Conservation (phyloP, 2,329 filamentous ascomycete genomes). For the Beauveria sp. region DNA sequence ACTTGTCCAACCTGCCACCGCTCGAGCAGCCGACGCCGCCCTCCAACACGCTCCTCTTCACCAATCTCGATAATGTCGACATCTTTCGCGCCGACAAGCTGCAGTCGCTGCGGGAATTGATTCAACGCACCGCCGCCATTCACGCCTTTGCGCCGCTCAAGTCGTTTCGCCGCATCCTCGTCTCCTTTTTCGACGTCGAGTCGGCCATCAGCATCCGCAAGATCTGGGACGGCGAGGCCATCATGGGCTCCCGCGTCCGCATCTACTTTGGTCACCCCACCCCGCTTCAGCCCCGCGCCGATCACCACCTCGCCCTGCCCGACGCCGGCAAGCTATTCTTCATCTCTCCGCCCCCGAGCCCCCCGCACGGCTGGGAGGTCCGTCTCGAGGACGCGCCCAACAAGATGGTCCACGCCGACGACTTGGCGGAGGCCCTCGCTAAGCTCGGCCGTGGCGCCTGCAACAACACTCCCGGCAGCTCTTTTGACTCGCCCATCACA, state of each 20-base stretch:
- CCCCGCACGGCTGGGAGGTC: slow-evolving; percentile 63
- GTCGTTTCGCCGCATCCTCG: slow-evolving; percentile 74
- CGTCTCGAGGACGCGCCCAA: slow-evolving; percentile 62
- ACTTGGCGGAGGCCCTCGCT: slow-evolving; percentile 58
- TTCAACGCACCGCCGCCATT: slow-evolving; percentile 61
- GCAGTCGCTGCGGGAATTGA: slow-evolving; percentile 63
- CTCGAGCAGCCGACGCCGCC: slow-evolving; percentile 64
- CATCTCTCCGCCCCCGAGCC: slow-evolving; percentile 61
- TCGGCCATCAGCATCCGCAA: slow-evolving; percentile 64
- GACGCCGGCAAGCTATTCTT: slow-evolving; percentile 67
- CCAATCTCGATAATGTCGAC: slow-evolving; percentile 64
- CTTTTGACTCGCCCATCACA: slow-evolving; percentile 28
- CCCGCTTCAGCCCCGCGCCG: slow-evolving; percentile 44
- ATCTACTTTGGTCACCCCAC: slow-evolving; percentile 63
- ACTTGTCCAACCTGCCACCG: slow-evolving; percentile 65
- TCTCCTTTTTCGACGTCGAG: slow-evolving; percentile 65
- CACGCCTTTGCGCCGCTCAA: slow-evolving; percentile 75
- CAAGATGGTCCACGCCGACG: slow-evolving; percentile 61
- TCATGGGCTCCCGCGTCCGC: slow-evolving; percentile 62
- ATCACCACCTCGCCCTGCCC: slow-evolving; percentile 58
- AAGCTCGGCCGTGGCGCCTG: slow-evolving; percentile 45
- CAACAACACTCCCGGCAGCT: slow-evolving; percentile 1
- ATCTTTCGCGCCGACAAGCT: slow-evolving; percentile 71
- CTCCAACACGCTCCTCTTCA: slow-evolving; percentile 79
- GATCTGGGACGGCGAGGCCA: slow-evolving; percentile 64